phyloP scores from a whole-genome alignment of 768 basidiomycete species.

The Xerocomellus intermedius region DNA sequence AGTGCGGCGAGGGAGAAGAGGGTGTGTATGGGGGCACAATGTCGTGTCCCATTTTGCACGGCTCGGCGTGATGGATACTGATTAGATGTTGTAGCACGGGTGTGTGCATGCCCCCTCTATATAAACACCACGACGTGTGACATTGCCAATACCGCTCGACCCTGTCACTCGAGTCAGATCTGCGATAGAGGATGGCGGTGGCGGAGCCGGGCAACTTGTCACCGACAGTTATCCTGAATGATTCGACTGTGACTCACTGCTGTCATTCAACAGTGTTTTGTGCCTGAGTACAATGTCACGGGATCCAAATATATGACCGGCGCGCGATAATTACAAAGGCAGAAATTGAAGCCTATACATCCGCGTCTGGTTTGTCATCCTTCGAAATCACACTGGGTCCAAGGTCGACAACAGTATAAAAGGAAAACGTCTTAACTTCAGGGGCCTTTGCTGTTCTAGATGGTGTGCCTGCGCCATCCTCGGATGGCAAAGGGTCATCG shows the following conservation, averaged over 20 bases:
- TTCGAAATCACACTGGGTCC: constrained; percentile 65
- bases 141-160: background rate
- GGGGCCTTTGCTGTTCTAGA: constrained; percentile 50
- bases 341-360: constrained; percentile 8
- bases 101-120: background rate
- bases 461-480: constrained; percentile 52
- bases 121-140: background rate
- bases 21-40: constrained; percentile 51
- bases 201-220: background rate
- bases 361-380: constrained; percentile 42
- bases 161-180: constrained; percentile 2
- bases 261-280: too few relatives aligned
- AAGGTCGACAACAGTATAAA: constrained; percentile 82
- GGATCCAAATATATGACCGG: background rate
- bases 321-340: background rate
- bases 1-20: constrained; percentile 50
- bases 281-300: background rate
- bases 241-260: background rate
- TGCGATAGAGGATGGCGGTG: background rate
- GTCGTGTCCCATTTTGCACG: constrained; percentile 7
- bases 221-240: background rate
- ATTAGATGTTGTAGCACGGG: background rate
- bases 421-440: constrained; percentile 86
- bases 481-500: constrained; percentile 74
- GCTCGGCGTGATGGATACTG: background rate